A percentile compares a stretch with the other conserved stretches of the same genome.
Evolutionary conservation across 139 green algal species (phyloP).

Genomic region (Coelastrella sp.): DNA sequence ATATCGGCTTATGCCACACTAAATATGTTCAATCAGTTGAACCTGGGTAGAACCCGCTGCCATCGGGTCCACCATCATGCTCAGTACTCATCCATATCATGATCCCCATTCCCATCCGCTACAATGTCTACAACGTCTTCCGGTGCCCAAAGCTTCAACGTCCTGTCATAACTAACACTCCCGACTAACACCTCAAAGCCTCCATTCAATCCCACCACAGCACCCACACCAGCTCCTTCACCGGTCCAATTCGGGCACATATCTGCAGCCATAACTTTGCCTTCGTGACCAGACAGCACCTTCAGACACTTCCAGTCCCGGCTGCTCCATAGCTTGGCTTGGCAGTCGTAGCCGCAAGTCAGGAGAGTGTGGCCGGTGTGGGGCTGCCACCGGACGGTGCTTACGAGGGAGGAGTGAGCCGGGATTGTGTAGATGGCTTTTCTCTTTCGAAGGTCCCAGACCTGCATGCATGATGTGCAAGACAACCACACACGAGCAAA

Average conservation of each 20-base stretch:
- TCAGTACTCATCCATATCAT: background rate
- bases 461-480: background rate
- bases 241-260: slow-evolving; percentile 55
- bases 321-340: slow-evolving; percentile 72
- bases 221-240: slow-evolving; percentile 12
- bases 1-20: too few species aligned
- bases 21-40: too few species aligned
- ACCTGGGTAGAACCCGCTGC: too few species aligned
- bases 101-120: background rate
- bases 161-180: slow-evolving; percentile 86
- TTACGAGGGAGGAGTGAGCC: slow-evolving; percentile 83
- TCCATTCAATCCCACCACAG: background rate
- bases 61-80: too few species aligned
- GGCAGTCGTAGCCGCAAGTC: slow-evolving; percentile 83
- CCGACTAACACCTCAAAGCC: slow-evolving; percentile 61
- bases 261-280: slow-evolving; percentile 94
- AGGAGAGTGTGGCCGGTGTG: slow-evolving; percentile 80
- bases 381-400: slow-evolving; percentile 81
- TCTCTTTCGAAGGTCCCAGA: slow-evolving; percentile 92
- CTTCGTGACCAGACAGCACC: slow-evolving; percentile 92
- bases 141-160: slow-evolving; percentile 89
- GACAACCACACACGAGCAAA: background rate
- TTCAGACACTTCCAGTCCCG: slow-evolving; percentile 78
- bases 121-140: slow-evolving; percentile 41
- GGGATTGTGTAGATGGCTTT: slow-evolving; percentile 86